Evolutionary conservation across 192 early-diverging fungal species (phyloP), one percentile per base, ranked within the genome.

Genomic region (Rhizophagus sp.): DNA sequence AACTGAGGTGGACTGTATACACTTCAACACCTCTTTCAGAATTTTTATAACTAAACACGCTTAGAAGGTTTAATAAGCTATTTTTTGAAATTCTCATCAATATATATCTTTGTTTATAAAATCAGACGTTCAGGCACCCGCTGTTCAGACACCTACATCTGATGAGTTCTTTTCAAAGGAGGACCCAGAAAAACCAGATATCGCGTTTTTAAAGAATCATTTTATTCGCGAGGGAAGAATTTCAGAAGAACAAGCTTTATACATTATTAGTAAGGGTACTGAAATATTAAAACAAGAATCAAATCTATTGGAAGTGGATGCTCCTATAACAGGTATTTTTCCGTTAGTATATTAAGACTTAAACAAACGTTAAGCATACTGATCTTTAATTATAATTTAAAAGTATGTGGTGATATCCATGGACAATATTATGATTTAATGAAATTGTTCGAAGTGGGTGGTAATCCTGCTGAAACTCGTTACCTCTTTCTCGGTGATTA

Each of bases 351-450:
- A 33, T n/a, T 12, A 47, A 10, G 44, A 47, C 39, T 36, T 36
- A 41, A 7, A 7, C 39, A 41, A 47, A 12, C 11, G 11, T 47
- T 47, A 12, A 12, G 44, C 11, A 39, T 27, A 30, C 22, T 79
- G 25, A 52, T 19, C n/a, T 65, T 71, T 3, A 10, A 12, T 19
- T 41, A 33, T 11, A 11, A 71, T 81, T 34, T 33, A 17, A 71
- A 41, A 95, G 96, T 99, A 8, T 98, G 96, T 84, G 97, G 97
- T 62, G 97, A 99, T 85, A 93, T 99, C 78, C 97, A 99, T 83
- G 97, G 97, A n/a, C 97, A 99, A 81, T 99, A 92, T 82, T 99
- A 92, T 83, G 97, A 99, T 85, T 85, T 99, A 81, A 95, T 99
- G 95, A 98, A 99, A 84, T 90, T 99, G 34, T 97, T 99, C 87